Evolutionary conservation across 768 basidiomycete species (phyloP), one percentile per base, ranked within the genome.

Genomic region (Holtermanniella nyarrowii): DNA sequence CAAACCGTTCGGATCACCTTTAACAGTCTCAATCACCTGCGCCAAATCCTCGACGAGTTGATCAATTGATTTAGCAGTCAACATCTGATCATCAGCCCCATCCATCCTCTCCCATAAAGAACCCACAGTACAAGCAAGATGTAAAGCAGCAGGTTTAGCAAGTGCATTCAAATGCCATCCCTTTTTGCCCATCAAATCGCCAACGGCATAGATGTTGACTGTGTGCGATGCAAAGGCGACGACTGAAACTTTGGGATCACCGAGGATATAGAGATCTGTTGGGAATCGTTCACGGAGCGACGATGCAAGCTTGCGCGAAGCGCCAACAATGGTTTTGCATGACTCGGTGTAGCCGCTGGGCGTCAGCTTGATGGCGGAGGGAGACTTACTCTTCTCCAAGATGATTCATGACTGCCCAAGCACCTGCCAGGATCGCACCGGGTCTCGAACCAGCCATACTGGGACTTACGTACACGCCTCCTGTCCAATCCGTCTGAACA

Each of bases 381-480:
- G n/a, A 20, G 1, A 76, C 83, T 47, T 65, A 89, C 87, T 84
- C 77, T 54, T 82, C 77, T 24, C 93, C 93, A 75, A 96, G 84
- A 68, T 87, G 81, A 56, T 93, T 85, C 82, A 99, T 84, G 1
- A 89, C 88, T 5, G 93, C 93, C 89, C 90, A 99, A 24, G 89
- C 83, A 43, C 87, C 93, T 22, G 93, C 93, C 54, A 99, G 84
- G 55, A 96, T 74, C 0, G 90, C 82, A 4, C 93, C 95, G 0
- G 91, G 87, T 37, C 91, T 79, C 49, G 89, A 91, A 10, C 90
- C 90, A 45, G 90, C 85, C 60, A 95, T 74, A 58, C 84, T 83
- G 2, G 90, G 88, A 61, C 87, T 88, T 14, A 79, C 88, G 65
- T 95, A 99, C 16, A 95, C 81, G 39, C 48, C 61, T 78, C 85